Percentiles rank a stretch among this genome's conserved stretches.
These are phyloP conservation scores for Dactylorhiza incarnata DNA, from an alignment of 106 monocot species.

Conservation along the genomic window DNA sequence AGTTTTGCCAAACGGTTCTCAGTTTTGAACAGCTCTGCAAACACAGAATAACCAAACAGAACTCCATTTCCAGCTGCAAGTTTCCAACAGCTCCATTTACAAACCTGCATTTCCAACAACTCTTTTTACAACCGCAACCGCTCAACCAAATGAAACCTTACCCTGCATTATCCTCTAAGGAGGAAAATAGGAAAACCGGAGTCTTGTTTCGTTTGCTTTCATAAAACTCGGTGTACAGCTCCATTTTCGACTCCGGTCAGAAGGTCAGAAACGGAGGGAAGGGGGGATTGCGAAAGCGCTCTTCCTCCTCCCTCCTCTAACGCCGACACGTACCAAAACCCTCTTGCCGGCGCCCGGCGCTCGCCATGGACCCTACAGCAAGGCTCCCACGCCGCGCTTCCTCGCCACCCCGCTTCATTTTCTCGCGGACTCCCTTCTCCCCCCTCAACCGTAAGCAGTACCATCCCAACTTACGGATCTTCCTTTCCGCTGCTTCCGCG, in stretches of 20 bases:
- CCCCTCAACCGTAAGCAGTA: conserved; percentile 10
- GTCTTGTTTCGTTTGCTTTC: too few relatives aligned
- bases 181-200: too few relatives aligned
- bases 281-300: neutral
- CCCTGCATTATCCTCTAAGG: too few relatives aligned
- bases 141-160: too few relatives aligned
- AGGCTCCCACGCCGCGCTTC: conserved; percentile 4
- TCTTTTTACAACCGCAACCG: too few relatives aligned
- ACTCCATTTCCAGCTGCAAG: too few relatives aligned
- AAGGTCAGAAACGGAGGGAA: neutral
- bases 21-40: too few relatives aligned
- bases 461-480: conserved; percentile 3
- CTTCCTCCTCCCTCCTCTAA: neutral
- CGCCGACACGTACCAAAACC: neutral
- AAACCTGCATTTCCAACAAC: too few relatives aligned
- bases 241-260: neutral
- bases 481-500: conserved; percentile 11
- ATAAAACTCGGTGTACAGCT: too few relatives aligned
- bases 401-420: conserved; percentile 13
- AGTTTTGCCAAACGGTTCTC: too few relatives aligned
- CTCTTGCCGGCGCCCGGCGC: neutral
- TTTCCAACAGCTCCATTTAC: too few relatives aligned
- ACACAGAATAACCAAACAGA: too few relatives aligned
- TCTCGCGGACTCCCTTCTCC: conserved; percentile 11
- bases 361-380: neutral